Evolutionary conservation across 2,329 filamentous ascomycete species (phyloP).

Genomic region (Aspergillus intermedius): DNA sequence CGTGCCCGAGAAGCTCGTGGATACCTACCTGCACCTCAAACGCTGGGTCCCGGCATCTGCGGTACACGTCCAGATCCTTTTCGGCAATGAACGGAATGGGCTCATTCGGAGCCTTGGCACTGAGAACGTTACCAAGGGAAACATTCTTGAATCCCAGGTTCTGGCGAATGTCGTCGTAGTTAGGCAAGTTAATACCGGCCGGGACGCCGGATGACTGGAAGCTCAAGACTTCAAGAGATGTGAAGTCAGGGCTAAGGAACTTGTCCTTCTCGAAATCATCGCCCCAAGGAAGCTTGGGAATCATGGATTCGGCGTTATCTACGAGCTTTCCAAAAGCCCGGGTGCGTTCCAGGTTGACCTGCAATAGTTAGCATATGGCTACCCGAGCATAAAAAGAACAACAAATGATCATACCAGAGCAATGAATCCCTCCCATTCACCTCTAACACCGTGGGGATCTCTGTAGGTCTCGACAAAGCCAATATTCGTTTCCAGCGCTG

Average conservation of each 20-base stretch:
- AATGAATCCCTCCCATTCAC: slow-evolving; percentile 81
- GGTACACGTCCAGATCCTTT: slow-evolving; percentile 69
- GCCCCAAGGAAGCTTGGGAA: slow-evolving; percentile 83
- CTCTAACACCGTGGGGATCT: slow-evolving; percentile 72
- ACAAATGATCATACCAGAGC: slow-evolving; percentile 44
- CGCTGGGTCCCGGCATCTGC: slow-evolving; percentile 74
- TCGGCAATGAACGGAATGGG: slow-evolving; percentile 83
- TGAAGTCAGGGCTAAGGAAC: slow-evolving; percentile 93
- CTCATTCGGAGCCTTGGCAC: slow-evolving; percentile 86
- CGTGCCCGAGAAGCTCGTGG: slow-evolving; percentile 82
- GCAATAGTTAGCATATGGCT: slow-evolving; percentile 20
- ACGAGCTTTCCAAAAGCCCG: slow-evolving; percentile 82
- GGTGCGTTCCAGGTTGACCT: slow-evolving; percentile 82
- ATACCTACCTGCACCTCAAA: slow-evolving; percentile 96
- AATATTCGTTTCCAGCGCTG: slow-evolving; percentile 71
- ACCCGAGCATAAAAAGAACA: background rate
- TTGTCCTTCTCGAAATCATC: slow-evolving; percentile 92
- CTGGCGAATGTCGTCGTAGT: slow-evolving; percentile 55
- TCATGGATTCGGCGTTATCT: slow-evolving; percentile 69
- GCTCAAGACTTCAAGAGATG: slow-evolving; percentile 81
- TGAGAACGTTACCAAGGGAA: slow-evolving; percentile 85
- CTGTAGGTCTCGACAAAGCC: slow-evolving; percentile 83
- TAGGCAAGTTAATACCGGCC: slow-evolving; percentile 54
- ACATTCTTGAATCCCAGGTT: slow-evolving; percentile 63
- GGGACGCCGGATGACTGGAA: slow-evolving; percentile 63